Base-by-base conservation (phyloP, 495 filamentous ascomycete genomes). In the Annulohypoxylon moriforme region DNA sequence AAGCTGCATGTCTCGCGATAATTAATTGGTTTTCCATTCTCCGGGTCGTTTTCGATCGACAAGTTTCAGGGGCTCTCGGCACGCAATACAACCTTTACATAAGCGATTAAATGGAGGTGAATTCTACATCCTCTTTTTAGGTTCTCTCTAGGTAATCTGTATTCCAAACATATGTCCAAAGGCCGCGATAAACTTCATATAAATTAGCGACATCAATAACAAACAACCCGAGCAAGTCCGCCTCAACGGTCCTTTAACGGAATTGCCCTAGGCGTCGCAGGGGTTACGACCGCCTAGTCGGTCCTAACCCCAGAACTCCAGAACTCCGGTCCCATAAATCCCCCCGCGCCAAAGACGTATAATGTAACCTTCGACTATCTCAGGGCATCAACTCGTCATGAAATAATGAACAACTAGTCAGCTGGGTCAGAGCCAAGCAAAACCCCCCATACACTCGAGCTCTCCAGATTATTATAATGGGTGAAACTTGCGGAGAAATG, bases 31-130 rank as follows among this genome's bases (percentile, higher is more conserved):
- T 44, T 50, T 56, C 63, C 69, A 34, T 16, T 8, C 16, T 57
- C 61, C 71, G 49, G 66, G 71, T 69, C 42, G 27, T 58, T 60
- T 27, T 58, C 31, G 18, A 50, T 36, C 16, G 38, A 16, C 53
- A 40, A 13, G 11, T 40, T 4, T n/a, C 36, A 40, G 36, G 36
- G 36, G 29, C n/a, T 16, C 24, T 24, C 38, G 56, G 20, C 40
- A 34, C 61, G n/a, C 38, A 27, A 68, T 73, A 42, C 58, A 25
- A 69, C 56, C 0, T 68, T 66, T 61, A 69, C 27, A 18, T 68
- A 50, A 57, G 56, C 63, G 14, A 31, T 58, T 2, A 9, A 11
- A 34, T 24, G 11, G 24, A 49, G 24, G 10, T 27, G 24, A 29
- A n/a, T n/a, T n/a, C n/a, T n/a, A n/a, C 24, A 13, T 52, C 47